Evolutionary conservation across 2,329 filamentous ascomycete species (phyloP).

Genomic region (Pseudocercospora fuligena): DNA sequence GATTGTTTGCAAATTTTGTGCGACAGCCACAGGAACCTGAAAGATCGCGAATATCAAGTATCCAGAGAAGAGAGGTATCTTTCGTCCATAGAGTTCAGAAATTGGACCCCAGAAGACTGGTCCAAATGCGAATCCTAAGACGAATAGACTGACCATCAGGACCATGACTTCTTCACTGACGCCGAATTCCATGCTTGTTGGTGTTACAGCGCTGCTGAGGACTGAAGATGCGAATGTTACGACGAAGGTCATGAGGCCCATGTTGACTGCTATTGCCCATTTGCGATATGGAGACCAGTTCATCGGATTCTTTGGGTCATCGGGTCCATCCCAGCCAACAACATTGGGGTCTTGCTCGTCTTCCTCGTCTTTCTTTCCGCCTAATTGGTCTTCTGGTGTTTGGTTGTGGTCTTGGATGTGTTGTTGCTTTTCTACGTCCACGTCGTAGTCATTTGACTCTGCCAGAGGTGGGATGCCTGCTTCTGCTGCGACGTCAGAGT

Average conservation of each 20-base stretch:
- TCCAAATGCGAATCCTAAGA: conserved; percentile 34
- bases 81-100: conserved; percentile 62
- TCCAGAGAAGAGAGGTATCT: conserved; percentile 42
- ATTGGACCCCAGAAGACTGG: conserved; percentile 28
- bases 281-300: conserved; percentile 28
- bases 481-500: conserved; percentile 12
- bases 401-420: conserved; percentile 4
- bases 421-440: conserved; percentile 26
- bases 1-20: conserved; percentile 59
- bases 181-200: conserved; percentile 30
- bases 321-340: conserved; percentile 31
- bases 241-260: conserved; percentile 34
- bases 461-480: background rate
- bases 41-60: conserved; percentile 56
- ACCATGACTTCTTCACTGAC: conserved; percentile 35
- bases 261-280: conserved; percentile 33
- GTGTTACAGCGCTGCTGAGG: conserved; percentile 26
- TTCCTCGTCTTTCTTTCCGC: conserved; percentile 17
- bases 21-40: conserved; percentile 60
- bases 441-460: background rate
- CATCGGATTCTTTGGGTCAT: conserved; percentile 31
- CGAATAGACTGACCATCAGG: conserved; percentile 32
- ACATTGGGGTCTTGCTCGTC: conserved; percentile 30
- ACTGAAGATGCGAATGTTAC: conserved; percentile 61
- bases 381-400: conserved; percentile 3